Conservation (phyloP, 2,329 filamentous ascomycete genomes). For the Chaetomiaceae sp. region DNA sequence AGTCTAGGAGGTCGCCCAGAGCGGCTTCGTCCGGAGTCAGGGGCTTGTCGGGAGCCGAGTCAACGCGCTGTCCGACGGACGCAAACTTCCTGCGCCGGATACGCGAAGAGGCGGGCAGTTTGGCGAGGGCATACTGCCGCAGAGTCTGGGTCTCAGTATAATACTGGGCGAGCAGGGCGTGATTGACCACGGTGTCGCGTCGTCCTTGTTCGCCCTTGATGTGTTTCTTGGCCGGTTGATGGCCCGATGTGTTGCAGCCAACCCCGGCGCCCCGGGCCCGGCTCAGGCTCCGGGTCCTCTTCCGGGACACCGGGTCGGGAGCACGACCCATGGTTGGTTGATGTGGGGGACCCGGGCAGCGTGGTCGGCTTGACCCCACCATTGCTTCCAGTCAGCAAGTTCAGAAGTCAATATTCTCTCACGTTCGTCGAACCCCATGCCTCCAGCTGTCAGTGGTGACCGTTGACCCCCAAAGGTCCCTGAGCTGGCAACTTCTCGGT, state of each 20-base stretch:
- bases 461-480: too few species aligned
- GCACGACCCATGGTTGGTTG: slow-evolving; percentile 12
- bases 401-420: too few species aligned
- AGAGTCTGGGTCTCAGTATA: slow-evolving; percentile 63
- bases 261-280: slow-evolving; percentile 14
- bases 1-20: slow-evolving; percentile 61
- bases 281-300: slow-evolving; percentile 13
- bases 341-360: too few species aligned
- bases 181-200: slow-evolving; percentile 32
- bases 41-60: slow-evolving; percentile 14
- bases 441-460: too few species aligned
- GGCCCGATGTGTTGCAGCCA: slow-evolving; percentile 3
- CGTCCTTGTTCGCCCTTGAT: slow-evolving; percentile 12
- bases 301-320: slow-evolving; percentile 10
- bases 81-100: slow-evolving; percentile 54
- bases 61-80: slow-evolving; percentile 36
- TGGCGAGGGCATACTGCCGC: slow-evolving; percentile 63
- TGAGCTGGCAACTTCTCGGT: not conserved
- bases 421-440: too few species aligned
- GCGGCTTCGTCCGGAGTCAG: slow-evolving; percentile 34
- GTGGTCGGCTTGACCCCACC: too few species aligned
- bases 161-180: slow-evolving; percentile 63
- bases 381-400: too few species aligned
- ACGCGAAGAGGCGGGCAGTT: slow-evolving; percentile 62
- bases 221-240: slow-evolving; percentile 23